These are phyloP conservation scores for Entomortierella parvispora DNA, from an alignment of 192 early-diverging fungal genomes.

Conservation along the genomic window DNA sequence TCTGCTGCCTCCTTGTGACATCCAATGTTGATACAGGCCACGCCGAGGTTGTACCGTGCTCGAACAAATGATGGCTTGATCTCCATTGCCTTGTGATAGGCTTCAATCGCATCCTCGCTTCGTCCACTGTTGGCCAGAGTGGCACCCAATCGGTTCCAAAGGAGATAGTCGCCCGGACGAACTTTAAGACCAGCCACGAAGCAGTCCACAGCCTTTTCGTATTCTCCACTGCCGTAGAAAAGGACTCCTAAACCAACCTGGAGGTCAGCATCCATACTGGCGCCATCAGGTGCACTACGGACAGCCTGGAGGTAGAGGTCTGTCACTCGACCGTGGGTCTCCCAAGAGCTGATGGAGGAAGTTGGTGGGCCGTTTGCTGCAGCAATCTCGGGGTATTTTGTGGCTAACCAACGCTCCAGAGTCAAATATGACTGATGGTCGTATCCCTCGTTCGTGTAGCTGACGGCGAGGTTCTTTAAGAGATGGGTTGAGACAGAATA, in stretches of 20 bases:
- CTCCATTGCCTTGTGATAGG: slow-evolving; percentile 93
- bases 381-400: slow-evolving; percentile 73
- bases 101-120: slow-evolving; percentile 85
- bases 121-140: slow-evolving; percentile 91
- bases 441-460: slow-evolving; percentile 96
- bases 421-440: slow-evolving; percentile 90
- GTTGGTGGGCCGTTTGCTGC: slow-evolving; percentile 35
- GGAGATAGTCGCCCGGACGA: slow-evolving; percentile 87
- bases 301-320: slow-evolving; percentile 85
- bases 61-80: slow-evolving; percentile 95
- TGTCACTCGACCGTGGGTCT: slow-evolving; percentile 76
- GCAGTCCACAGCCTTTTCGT: slow-evolving; percentile 97
- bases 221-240: slow-evolving; percentile 92
- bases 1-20: slow-evolving; percentile 93
- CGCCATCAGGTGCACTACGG: slow-evolving; percentile 61
- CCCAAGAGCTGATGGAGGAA: slow-evolving; percentile 57
- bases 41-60: slow-evolving; percentile 96
- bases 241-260: slow-evolving; percentile 96
- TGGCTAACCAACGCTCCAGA: slow-evolving; percentile 88
- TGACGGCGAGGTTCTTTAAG: slow-evolving; percentile 87
- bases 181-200: slow-evolving; percentile 90
- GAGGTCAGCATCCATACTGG: slow-evolving; percentile 86
- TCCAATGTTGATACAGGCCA: slow-evolving; percentile 94
- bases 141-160: slow-evolving; percentile 98
- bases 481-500: slow-evolving; percentile 7